These are phyloP conservation scores for Salix purpurea DNA, from an alignment of 345 rosid species.

Conservation along the genomic window DNA sequence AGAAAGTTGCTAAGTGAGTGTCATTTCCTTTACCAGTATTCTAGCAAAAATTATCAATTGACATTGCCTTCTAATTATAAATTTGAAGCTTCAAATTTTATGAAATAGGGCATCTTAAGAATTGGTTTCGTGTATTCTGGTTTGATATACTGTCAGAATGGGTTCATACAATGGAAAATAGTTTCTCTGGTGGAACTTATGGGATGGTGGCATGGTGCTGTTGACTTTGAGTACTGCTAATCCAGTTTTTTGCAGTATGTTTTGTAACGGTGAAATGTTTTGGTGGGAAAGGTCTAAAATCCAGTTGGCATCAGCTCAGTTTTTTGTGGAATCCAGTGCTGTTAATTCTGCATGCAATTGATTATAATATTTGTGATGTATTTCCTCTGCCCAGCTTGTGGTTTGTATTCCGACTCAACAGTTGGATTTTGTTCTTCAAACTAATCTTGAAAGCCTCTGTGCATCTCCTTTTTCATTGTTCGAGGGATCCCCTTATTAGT, in stretches of 20 bases:
- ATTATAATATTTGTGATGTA: not conserved
- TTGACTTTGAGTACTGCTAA: not conserved
- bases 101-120: not conserved
- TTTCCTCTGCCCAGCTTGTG: not conserved
- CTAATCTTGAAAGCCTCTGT: not conserved
- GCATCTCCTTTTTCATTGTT: not conserved
- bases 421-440: conserved; percentile 3
- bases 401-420: not conserved
- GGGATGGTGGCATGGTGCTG: not conserved
- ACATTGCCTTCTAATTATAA: not conserved
- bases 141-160: not conserved
- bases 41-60: not conserved
- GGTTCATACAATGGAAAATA: not conserved
- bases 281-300: not conserved
- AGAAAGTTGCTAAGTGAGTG: conserved; percentile 96
- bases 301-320: not conserved
- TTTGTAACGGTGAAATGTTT: not conserved
- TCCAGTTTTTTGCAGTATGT: not conserved
- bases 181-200: not conserved
- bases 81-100: not conserved
- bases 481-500: no score
- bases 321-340: no score
- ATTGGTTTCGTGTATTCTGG: not conserved
- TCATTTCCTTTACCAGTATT: not conserved
- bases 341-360: not conserved